phyloP scores from a whole-genome alignment of 2,329 filamentous ascomycete species.

The Exophiala calicioides region DNA sequence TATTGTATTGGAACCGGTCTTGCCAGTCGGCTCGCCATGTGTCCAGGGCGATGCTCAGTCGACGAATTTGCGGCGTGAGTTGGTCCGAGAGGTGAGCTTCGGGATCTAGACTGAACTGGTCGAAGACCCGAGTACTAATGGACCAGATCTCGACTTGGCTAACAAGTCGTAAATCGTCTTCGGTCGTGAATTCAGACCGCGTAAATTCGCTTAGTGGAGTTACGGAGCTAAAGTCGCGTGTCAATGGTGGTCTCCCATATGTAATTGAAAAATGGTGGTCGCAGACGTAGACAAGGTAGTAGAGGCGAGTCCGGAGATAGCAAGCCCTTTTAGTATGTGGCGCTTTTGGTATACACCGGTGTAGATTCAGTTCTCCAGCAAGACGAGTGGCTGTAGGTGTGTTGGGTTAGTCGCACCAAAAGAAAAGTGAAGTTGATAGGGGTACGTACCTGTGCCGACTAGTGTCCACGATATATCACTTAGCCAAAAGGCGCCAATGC shows the following conservation, averaged over 20 bases:
- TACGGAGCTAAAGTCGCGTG: slow-evolving; percentile 59
- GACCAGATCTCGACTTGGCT: slow-evolving; percentile 60
- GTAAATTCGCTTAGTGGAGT: slow-evolving; percentile 59
- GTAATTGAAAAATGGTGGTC: slow-evolving; percentile 66
- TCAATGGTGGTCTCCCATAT: slow-evolving; percentile 59
- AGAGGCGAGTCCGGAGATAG: slow-evolving; percentile 55
- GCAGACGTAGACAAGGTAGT: slow-evolving; percentile 65
- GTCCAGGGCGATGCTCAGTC: slow-evolving; percentile 49
- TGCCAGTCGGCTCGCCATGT: slow-evolving; percentile 55
- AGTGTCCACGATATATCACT: slow-evolving; percentile 64
- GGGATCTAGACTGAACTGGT: slow-evolving; percentile 58
- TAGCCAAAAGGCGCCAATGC: slow-evolving; percentile 63
- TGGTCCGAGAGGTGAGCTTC: slow-evolving; percentile 55
- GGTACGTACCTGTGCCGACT: slow-evolving; percentile 44
- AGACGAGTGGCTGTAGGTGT: slow-evolving; percentile 53
- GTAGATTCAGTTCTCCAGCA: slow-evolving; percentile 58
- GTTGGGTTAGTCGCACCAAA: not conserved
- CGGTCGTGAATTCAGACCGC: slow-evolving; percentile 51
- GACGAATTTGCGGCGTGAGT: slow-evolving; percentile 44
- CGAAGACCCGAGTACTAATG: slow-evolving; percentile 58
- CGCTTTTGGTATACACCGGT: slow-evolving; percentile 52
- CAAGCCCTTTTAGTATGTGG: slow-evolving; percentile 22
- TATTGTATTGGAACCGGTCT: slow-evolving; percentile 47
- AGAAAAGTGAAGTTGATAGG: not conserved
- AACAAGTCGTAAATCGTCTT: slow-evolving; percentile 57